These are phyloP conservation scores for Daldinia childiae DNA, from an alignment of 495 filamentous ascomycete species.

Conservation along the genomic window DNA sequence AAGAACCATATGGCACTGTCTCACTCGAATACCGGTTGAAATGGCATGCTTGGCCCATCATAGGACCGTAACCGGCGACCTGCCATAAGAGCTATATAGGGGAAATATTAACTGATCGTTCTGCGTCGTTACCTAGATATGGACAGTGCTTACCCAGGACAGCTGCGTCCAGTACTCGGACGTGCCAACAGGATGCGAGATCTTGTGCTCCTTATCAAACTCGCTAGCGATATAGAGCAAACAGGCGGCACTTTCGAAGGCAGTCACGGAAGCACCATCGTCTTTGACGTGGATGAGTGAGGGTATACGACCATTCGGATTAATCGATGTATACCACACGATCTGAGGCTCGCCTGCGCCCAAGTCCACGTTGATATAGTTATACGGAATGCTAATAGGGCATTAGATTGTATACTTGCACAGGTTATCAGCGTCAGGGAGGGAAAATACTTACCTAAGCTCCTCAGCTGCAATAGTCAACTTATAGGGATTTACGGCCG, in stretches of 20 bases:
- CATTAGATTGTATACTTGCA: no score
- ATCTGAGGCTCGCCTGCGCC: not conserved
- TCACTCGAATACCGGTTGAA: no score
- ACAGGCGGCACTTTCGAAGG: slow-evolving; percentile 81
- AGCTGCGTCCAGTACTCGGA: not conserved
- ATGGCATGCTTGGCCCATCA: no score
- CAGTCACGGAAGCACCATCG: slow-evolving; percentile 62
- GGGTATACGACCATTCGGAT: not conserved
- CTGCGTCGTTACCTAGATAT: no score
- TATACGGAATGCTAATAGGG: not conserved
- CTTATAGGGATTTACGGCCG: not conserved
- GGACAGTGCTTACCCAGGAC: not conserved
- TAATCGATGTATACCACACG: not conserved
- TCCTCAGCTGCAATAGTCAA: not conserved
- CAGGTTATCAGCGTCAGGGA: no score
- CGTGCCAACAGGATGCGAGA: slow-evolving; percentile 71
- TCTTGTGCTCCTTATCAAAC: slow-evolving; percentile 79
- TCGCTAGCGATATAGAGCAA: slow-evolving; percentile 76
- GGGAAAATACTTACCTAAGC: not conserved
- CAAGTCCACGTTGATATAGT: not conserved
- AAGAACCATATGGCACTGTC: no score
- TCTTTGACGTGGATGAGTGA: not conserved
- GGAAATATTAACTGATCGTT: no score
- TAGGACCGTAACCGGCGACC: no score
- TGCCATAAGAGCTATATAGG: no score